phyloP scores from a whole-genome alignment of 169 alveolate species.

The Plasmodium cynomolgi region DNA sequence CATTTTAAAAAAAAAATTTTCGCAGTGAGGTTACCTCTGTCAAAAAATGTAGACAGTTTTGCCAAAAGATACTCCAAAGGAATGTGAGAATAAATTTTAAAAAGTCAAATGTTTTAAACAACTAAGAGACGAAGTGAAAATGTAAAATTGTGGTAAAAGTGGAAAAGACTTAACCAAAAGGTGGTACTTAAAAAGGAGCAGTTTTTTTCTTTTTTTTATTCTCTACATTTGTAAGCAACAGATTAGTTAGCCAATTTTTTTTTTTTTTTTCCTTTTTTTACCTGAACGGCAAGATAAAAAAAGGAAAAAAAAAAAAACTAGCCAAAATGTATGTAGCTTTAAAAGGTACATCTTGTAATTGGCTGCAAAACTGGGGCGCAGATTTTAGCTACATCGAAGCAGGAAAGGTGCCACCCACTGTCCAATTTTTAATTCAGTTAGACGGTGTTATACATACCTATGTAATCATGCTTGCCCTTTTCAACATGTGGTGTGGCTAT shows the following conservation, averaged over 20 bases:
- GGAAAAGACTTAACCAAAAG: neutral
- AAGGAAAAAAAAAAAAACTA: neutral
- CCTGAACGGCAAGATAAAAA: neutral
- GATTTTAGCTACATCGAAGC: slow-evolving; percentile 31
- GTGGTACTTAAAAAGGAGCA: neutral
- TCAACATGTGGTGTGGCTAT: neutral
- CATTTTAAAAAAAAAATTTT: slow-evolving; percentile 27
- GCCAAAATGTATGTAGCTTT: neutral
- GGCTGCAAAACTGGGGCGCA: neutral
- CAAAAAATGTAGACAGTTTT: neutral
- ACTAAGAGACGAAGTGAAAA: neutral
- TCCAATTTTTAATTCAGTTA: neutral
- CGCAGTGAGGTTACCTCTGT: neutral
- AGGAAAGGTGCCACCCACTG: neutral
- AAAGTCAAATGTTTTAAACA: neutral
- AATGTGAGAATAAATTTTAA: slow-evolving; percentile 1
- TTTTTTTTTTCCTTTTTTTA: neutral
- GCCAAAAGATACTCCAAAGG: neutral
- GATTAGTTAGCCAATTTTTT: neutral
- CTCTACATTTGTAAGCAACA: neutral
- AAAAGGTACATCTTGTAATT: neutral
- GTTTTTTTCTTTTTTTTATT: neutral
- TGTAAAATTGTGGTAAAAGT: neutral
- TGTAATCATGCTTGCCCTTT: neutral
- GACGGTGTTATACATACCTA: neutral